A percentile compares a stretch with the other conserved stretches of the same genome.
phyloP scores from a whole-genome alignment of 2,329 filamentous ascomycete species.

The Macrophomina tecta region DNA sequence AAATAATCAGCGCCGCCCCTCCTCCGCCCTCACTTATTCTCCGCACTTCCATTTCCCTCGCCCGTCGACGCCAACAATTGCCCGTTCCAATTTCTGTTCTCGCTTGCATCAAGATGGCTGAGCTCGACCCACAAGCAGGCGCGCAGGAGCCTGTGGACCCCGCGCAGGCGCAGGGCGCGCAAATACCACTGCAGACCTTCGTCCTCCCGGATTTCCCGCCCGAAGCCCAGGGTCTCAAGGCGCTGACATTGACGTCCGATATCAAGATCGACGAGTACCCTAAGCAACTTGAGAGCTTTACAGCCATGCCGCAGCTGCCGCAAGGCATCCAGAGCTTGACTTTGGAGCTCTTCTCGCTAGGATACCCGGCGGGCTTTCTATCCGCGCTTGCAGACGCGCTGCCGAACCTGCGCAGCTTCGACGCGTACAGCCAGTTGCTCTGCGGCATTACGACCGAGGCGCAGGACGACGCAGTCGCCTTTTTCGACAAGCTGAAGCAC shows the following conservation, averaged over 20 bases:
- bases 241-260: slow-evolving; percentile 56
- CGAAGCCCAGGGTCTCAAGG: slow-evolving; percentile 50
- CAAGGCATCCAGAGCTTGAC: slow-evolving; percentile 50
- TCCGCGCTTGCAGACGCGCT: slow-evolving; percentile 47
- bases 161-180: slow-evolving; percentile 48
- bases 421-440: slow-evolving; percentile 54
- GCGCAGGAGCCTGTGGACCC: slow-evolving; percentile 27
- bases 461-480: slow-evolving; percentile 48
- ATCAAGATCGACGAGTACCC: slow-evolving; percentile 57
- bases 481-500: slow-evolving; percentile 45
- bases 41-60: background rate
- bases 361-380: slow-evolving; percentile 54
- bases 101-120: slow-evolving; percentile 12
- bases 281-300: slow-evolving; percentile 40
- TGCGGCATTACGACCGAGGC: slow-evolving; percentile 49
- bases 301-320: slow-evolving; percentile 40
- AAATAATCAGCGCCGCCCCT: slow-evolving; percentile 7
- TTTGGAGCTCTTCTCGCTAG: slow-evolving; percentile 56
- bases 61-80: background rate
- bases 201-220: slow-evolving; percentile 53
- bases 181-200: slow-evolving; percentile 55
- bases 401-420: slow-evolving; percentile 50
- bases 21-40: background rate
- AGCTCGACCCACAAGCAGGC: slow-evolving; percentile 16
- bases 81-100: background rate